Base-by-base conservation (phyloP, 345 rosid genomes). In the Atalantia buxifolia region DNA sequence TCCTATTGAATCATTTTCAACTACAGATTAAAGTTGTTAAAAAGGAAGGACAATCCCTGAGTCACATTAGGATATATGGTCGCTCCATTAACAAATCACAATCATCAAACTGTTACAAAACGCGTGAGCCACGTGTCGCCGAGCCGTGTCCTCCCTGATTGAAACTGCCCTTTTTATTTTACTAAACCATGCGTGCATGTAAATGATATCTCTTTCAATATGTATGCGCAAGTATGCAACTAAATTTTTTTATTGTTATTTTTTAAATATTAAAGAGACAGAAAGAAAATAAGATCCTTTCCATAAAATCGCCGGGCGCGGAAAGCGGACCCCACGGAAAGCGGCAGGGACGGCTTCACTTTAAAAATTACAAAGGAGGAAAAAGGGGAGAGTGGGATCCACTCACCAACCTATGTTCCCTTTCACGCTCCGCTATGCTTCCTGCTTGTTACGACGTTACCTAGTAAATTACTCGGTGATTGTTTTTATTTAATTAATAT, bases 261-360 rank as follows among this genome's bases (percentile, higher is more conserved):
- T 18, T 48, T 14, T 0, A 18, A 45, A 4, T 1, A 53, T 16
- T 42, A 18, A 18, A 53, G 2, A 1, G 57, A 53, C 0, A 1
- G 57, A 53, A 7, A 18, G 21, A 53, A 53, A 53, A 53, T 53
- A 18, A 18, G 7, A 53, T 18, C 57, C 7, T 18, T 0, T 33
- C 69, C 24, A 28, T 8, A 31, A 27, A 7, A 18, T 24, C 25
- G 76, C 76, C 65, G 48, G n/a, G 0, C 16, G n/a, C 9, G 56
- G 24, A 35, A 31, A 30, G 27, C 10, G 35, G 76, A 60, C 55
- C 78, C 72, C 72, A 76, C 48, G 53, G 33, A 55, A 53, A 53
- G 66, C 65, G 72, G 79, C 72, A 66, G 64, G 33, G 72, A 25
- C 72, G 64, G 66, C 79, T 30, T 21, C 66, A n/a, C 72, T 76